phyloP scores from a whole-genome alignment of 805 yeast genomes.

The Nakazawaea wyomingensis region DNA sequence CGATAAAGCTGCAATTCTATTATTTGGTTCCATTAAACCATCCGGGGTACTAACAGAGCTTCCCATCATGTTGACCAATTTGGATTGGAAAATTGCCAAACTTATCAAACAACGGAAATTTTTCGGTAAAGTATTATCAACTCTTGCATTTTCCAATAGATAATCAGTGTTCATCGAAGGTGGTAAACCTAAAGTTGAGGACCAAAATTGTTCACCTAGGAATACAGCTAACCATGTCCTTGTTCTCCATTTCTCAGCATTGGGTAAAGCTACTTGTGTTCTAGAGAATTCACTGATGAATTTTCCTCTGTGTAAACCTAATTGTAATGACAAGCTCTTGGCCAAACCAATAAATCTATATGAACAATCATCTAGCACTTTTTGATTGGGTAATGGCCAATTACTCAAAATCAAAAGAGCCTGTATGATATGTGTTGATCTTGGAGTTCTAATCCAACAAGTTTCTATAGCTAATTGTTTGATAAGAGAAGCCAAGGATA shows the following conservation, averaged over 20 bases:
- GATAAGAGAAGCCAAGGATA: constrained; percentile 67
- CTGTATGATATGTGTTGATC: constrained; percentile 91
- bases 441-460: constrained; percentile 89
- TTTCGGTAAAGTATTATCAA: constrained; percentile 61
- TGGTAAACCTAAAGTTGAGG: constrained; percentile 81
- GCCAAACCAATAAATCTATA: constrained; percentile 87
- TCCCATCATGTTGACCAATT: constrained; percentile 81
- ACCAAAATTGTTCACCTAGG: constrained; percentile 87
- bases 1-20: constrained; percentile 76
- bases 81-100: constrained; percentile 77
- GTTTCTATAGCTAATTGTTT: constrained; percentile 87
- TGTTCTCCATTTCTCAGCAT: constrained; percentile 93
- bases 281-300: constrained; percentile 87
- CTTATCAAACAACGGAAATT: constrained; percentile 68
- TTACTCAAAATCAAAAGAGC: constrained; percentile 77
- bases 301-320: constrained; percentile 88
- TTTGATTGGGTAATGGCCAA: constrained; percentile 93
- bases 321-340: constrained; percentile 73
- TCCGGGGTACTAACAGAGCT: constrained; percentile 80
- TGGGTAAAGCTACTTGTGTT: constrained; percentile 81
- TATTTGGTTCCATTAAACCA: constrained; percentile 79
- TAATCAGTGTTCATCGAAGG: constrained; percentile 82
- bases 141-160: constrained; percentile 70
- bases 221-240: constrained; percentile 88
- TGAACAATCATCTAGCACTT: constrained; percentile 86